Evolutionary conservation across 768 basidiomycete genomes (phyloP), one percentile per base, ranked within the genome.

Genomic region (Phaeotremella fagi): DNA sequence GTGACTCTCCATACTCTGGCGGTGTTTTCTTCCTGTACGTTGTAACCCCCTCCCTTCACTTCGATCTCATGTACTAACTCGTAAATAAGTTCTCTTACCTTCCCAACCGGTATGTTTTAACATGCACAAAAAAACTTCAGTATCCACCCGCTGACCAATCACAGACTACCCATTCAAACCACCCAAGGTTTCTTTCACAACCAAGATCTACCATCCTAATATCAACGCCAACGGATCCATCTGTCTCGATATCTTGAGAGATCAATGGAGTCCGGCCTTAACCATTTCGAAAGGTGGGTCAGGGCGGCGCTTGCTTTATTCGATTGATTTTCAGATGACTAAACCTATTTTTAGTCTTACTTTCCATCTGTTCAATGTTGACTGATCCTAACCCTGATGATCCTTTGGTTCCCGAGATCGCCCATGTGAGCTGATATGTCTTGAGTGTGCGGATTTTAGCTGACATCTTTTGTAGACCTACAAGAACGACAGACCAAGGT

Each of bases 211-310:
- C 77, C 94, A 98, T 77, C 94, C 94, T 29, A 98, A 98, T 81
- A 97, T 99, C 90, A 99, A 99, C 75, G 89, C 94, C 66, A 99
- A 99, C 71, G 95, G 95, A 36, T 92, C 90, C 60, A 98, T 99
- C 77, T 99, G 94, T 77, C 79, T 99, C 67, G 95, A 99, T 77
- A 99, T 99, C 72, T 79, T 99, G 73, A 82, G 92, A 77, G 95
- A 99, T 76, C 95, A 98, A 75, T 99, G 95, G 95, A 91, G 88
- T 58, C 95, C 95, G 45, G 95, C 95, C 41, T 79, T 98, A 79
- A 99, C 95, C 51, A 94, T 99, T 68, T 95, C 94, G 68, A 99
- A 99, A 82, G 92, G 92, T 92, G 51, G 36, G 82, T 63, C 31
- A 27, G 25, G 11, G 18, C 4, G 29, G 25, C 27, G 18, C 14